phyloP scores from a whole-genome alignment of 768 basidiomycete species.

The Pleurotus cornucopiae region DNA sequence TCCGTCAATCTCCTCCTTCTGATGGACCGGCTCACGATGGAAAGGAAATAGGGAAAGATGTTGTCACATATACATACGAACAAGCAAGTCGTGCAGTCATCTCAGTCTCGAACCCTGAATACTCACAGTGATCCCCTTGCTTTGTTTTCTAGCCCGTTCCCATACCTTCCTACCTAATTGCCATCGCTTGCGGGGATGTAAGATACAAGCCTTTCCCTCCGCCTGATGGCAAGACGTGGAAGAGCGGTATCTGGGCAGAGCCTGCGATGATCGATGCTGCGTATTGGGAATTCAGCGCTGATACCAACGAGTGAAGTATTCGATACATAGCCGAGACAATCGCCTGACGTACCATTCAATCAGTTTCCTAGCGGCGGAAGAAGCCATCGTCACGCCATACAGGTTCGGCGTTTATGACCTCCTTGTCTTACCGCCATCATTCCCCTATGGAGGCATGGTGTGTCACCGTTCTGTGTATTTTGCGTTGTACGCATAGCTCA shows the following conservation, averaged over 20 bases:
- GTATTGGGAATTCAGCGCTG: constrained; percentile 86
- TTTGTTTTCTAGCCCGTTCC: constrained; percentile 55
- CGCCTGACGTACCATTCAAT: constrained; percentile 4
- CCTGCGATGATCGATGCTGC: constrained; percentile 74
- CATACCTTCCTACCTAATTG: constrained; percentile 90
- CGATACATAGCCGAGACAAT: neutral
- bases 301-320: constrained; percentile 63
- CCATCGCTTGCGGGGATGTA: constrained; percentile 84
- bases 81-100: constrained; percentile 46
- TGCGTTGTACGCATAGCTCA: constrained; percentile 5
- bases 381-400: constrained; percentile 72
- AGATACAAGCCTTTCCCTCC: constrained; percentile 63
- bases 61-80: constrained; percentile 69
- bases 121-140: neutral
- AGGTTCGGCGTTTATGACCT: constrained; percentile 86
- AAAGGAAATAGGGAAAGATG: constrained; percentile 68
- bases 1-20: constrained; percentile 71
- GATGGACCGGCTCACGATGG: constrained; percentile 70
- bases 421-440: constrained; percentile 84
- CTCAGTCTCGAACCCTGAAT: neutral
- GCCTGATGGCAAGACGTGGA: constrained; percentile 67
- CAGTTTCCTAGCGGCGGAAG: constrained; percentile 76
- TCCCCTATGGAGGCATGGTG: constrained; percentile 92
- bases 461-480: constrained; percentile 14
- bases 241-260: constrained; percentile 87